These are phyloP conservation scores for Macrophomina pseudophaseolina DNA, from an alignment of 2,329 filamentous ascomycete species.

Conservation along the genomic window DNA sequence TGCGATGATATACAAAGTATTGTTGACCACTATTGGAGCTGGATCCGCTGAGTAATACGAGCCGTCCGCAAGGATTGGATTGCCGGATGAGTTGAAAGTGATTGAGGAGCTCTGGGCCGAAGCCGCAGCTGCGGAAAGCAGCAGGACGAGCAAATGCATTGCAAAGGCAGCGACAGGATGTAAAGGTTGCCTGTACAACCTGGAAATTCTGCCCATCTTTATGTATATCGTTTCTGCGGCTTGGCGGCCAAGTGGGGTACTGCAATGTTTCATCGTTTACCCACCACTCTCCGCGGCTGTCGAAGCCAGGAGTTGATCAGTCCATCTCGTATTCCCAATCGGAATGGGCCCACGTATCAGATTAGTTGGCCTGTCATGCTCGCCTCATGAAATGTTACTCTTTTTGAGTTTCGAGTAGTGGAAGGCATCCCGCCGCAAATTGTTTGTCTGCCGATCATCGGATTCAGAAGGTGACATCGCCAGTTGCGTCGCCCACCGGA, in stretches of 20 bases:
- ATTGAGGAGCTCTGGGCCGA: background rate
- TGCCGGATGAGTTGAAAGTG: conserved; percentile 32
- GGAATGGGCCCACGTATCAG: background rate
- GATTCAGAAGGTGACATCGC: background rate
- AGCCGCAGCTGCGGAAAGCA: background rate
- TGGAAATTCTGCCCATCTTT: no score
- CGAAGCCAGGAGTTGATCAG: background rate
- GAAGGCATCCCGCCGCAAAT: background rate
- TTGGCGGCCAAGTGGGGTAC: background rate
- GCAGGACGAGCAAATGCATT: background rate
- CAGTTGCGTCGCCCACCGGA: background rate
- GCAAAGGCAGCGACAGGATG: no score
- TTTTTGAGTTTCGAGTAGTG: background rate
- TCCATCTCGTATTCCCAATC: background rate
- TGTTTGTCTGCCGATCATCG: background rate
- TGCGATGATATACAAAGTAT: conserved; percentile 46
- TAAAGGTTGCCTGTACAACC: no score
- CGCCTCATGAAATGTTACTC: no score
- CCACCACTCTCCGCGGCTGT: background rate
- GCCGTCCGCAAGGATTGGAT: conserved; percentile 47
- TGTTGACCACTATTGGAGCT: conserved; percentile 45
- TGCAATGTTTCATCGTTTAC: conserved; percentile 6
- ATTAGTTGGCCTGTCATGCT: background rate
- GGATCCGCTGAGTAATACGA: conserved; percentile 48
- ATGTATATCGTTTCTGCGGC: background rate